phyloP scores from a whole-genome alignment of 2,329 filamentous ascomycete species.

The Aspergillus pseudotamarii region DNA sequence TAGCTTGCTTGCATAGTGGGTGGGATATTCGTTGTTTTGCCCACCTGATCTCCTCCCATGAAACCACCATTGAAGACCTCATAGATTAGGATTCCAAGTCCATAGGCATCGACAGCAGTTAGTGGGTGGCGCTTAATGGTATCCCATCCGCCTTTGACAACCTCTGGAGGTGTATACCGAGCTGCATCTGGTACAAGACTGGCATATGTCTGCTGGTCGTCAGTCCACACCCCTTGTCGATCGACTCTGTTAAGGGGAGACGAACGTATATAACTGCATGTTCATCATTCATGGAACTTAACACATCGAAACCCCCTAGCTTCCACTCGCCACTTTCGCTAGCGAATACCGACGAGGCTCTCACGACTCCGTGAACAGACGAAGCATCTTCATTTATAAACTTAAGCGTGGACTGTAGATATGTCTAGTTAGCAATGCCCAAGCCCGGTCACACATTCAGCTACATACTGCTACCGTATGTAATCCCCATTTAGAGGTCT shows the following conservation, averaged over 20 bases:
- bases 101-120: slow-evolving; percentile 83
- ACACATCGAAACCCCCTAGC: slow-evolving; percentile 85
- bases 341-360: slow-evolving; percentile 85
- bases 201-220: slow-evolving; percentile 69
- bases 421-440: neutral
- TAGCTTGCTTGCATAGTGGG: slow-evolving; percentile 88
- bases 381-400: slow-evolving; percentile 94
- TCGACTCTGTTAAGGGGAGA: slow-evolving; percentile 2
- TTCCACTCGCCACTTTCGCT: slow-evolving; percentile 99
- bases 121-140: slow-evolving; percentile 80
- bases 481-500: slow-evolving; percentile 96
- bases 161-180: slow-evolving; percentile 83
- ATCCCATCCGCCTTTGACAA: slow-evolving; percentile 88
- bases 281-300: slow-evolving; percentile 95
- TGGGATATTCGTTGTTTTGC: slow-evolving; percentile 83
- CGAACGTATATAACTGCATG: slow-evolving; percentile 85
- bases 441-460: neutral
- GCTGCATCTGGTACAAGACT: slow-evolving; percentile 82
- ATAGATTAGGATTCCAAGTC: slow-evolving; percentile 79
- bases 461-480: slow-evolving; percentile 74
- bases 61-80: slow-evolving; percentile 92
- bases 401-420: slow-evolving; percentile 75
- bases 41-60: slow-evolving; percentile 73
- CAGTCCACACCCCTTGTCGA: slow-evolving; percentile 5
- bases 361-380: slow-evolving; percentile 86